Evolutionary conservation across 148 eudicot species (phyloP), one percentile per base, ranked within the genome.

Genomic region (Oxyria digyna): DNA sequence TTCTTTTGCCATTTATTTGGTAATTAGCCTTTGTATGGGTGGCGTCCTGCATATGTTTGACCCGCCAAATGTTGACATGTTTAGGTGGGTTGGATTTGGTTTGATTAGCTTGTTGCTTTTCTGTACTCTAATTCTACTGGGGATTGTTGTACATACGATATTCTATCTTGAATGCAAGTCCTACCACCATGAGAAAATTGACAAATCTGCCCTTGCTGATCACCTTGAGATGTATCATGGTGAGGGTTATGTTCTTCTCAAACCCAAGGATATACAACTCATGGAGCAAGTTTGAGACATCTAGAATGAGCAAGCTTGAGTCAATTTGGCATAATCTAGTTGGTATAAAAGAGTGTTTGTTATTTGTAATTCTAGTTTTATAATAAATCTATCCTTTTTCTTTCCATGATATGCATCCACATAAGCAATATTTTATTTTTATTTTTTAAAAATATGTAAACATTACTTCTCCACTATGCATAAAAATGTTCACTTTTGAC

Each of bases 81-180:
- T 42, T 21, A 45, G 48, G 49, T 78, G 62, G 24, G 38, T 83
- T 20, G 74, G 73, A 40, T 69, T 76, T 69, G 90, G 87, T 45
- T 17, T 75, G 13, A 12, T 77, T 17, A 55, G 80, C 41, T 74
- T 77, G 40, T 43, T 74, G 23, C 42, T 81, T 62, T 41, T 81
- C 62, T 75, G 76, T 32, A 42, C 68, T 40, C 21, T 78, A 40
- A 72, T 78, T 49, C 27, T 89, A 11, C 55, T 81, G 29, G 83
- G 79, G 12, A 71, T 86, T 50, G 81, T 83, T 20, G 81, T 76
- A 20, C 86, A 89, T 54, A 86, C 87, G 4, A 71, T 89, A 5
- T 57, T 89, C 11, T 89, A 86, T 69, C 83, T 86, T 57, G 81
- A 81, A 33, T 89, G 96, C 77, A 89, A 89, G 43, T 81, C 87